Conservation (phyloP, 441 rosid genomes). For the Bruguiera hainesii region DNA sequence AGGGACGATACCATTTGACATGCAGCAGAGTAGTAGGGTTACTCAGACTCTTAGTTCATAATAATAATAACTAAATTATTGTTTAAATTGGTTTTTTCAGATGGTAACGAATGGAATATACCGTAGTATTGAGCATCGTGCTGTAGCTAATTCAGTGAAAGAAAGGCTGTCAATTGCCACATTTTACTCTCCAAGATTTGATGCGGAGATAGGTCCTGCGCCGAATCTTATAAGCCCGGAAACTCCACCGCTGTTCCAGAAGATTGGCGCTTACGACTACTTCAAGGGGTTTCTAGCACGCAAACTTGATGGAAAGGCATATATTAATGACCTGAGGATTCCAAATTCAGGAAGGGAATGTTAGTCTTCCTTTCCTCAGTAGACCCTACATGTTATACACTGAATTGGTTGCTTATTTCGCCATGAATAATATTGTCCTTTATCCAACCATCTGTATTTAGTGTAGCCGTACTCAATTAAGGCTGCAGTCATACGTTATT, state of each 20-base stretch:
- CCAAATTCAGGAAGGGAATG: neutral
- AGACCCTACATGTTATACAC: no score
- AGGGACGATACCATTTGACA: no score
- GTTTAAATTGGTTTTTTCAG: conserved; percentile 1
- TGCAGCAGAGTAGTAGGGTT: no score
- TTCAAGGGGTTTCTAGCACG: conserved; percentile 12
- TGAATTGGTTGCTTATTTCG: no score
- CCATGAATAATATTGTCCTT: no score
- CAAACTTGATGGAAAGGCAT: conserved; percentile 27
- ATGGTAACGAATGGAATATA: conserved; percentile 34
- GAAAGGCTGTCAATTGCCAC: conserved; percentile 32
- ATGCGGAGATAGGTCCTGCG: conserved; percentile 26
- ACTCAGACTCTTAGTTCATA: no score
- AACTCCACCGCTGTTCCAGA: conserved; percentile 24
- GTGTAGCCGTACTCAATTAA: no score
- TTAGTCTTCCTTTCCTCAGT: no score
- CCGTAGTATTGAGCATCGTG: conserved; percentile 34
- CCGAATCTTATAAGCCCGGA: conserved; percentile 22
- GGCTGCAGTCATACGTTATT: no score
- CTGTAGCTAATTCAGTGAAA: conserved; percentile 21
- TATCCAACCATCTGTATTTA: no score
- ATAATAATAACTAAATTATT: neutral
- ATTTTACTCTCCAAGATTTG: conserved; percentile 24
- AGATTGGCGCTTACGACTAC: conserved; percentile 15
- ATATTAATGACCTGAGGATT: conserved; percentile 28